Evolutionary conservation across 805 yeast genomes (phyloP), one percentile per base, ranked within the genome.

Genomic region (Maudiozyma pseudohumilis): DNA sequence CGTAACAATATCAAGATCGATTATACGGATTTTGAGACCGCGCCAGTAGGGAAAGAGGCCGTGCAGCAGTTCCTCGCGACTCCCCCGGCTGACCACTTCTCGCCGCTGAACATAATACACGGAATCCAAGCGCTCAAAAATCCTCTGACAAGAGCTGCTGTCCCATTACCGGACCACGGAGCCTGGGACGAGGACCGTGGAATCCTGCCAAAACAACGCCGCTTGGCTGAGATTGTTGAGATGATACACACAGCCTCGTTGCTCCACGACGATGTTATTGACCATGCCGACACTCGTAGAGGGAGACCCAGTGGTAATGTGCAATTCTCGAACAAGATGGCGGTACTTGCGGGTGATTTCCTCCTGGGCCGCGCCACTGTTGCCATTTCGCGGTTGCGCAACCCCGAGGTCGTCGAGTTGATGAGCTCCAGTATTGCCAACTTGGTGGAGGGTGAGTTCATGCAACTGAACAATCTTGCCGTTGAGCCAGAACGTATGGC

Each of bases 191-290:
- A 72, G 42, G 61, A 68, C 12, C 65, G 74, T 40, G 96, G 95
- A 2, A 85, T 92, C 35, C 66, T 89, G 41, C 97, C 98, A 32
- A 87, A 92, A 49, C 98, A 92, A 63, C 71, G 97, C 47, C 72
- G 98, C 41, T 69, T 92, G 39, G 97, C 98, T 1, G 98, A 92
- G 63, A 89, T 92, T 51, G 95, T 89, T 8, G 98, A 92, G 63
- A 84, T 92, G 95, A 92, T 92, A 47, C 98, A 92, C 60, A 92
- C 97, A 1, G 97, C 98, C 3, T 82, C 95, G 10, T 65, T 92
- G 46, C 70, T 92, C 38, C 98, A 92, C 59, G 98, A 92, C 62
- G 98, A 92, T 59, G 98, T 92, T 43, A 89, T 92, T 50, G 98
- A 92, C 63, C 68, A 72, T 53, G 76, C 88, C 0, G 96, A 84